Evolutionary conservation across 2,329 filamentous ascomycete species (phyloP), one percentile per base, ranked within the genome.

Genomic region (Apiospora arundinis): DNA sequence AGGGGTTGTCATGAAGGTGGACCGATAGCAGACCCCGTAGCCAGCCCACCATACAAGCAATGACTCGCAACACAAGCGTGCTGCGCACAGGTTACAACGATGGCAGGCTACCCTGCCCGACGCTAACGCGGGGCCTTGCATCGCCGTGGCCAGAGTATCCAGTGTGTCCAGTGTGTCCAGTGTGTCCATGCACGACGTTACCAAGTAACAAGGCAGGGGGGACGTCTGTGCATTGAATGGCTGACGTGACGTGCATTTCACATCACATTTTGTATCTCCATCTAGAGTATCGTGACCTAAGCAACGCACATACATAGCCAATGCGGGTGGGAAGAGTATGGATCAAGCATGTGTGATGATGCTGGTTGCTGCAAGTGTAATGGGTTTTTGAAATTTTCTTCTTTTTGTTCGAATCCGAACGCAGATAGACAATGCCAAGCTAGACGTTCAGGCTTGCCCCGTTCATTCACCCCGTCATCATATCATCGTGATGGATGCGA

Each of bases 1-100:
- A 63, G n/a, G 56, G 56, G 56, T 37, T 25, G n/a, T 63, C 56
- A 40, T 63, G 56, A 23, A 63, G 56, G 56, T 63, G 56, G 56
- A 40, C 32, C 56, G 56, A 23, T 12, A 14, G 16, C 14, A 45
- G 18, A 60, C 56, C 32, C 9, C 18, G 28, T 40, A 63, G 21
- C 56, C 56, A 63, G 21, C 56, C 56, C 56, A 63, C 56, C 56
- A 21, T 63, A 63, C 56, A 63, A 63, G 56, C 56, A 63, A 63
- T 63, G 56, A 63, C 56, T 63, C 56, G 56, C 56, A 32, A 40
- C 21, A n/a, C 56, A 63, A 63, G 32, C 28, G 28, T 37, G 28
- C 25, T 6, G 32, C 32, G 32, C 32, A 32, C 40, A 42, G 40
- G 40, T 14, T 42, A 42, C 40, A 42, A 11, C 40, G 9, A 42